Conservation (phyloP, 345 rosid genomes). For the Eutrema heterophyllum region DNA sequence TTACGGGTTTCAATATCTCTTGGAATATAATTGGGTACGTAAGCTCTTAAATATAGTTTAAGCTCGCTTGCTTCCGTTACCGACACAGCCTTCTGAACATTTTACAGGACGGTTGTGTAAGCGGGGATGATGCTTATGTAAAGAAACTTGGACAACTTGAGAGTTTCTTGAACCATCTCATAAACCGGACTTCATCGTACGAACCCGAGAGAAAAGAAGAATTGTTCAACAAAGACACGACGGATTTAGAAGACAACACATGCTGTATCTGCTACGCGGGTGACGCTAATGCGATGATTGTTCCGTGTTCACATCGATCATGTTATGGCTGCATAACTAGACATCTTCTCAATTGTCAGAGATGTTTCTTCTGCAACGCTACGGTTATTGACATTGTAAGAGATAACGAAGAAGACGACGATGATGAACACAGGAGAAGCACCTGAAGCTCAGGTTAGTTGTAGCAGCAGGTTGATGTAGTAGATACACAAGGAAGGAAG, state of each 20-base stretch:
- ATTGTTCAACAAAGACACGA: constrained; percentile 27
- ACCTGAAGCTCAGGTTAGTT: constrained; percentile 9
- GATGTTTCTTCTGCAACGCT: constrained; percentile 96
- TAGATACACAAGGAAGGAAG: not conserved
- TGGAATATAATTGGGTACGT: constrained; percentile 81
- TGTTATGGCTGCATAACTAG: constrained; percentile 95
- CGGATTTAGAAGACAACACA: constrained; percentile 47
- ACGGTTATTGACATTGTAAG: constrained; percentile 56
- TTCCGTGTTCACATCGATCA: constrained; percentile 79
- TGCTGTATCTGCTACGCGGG: constrained; percentile 86
- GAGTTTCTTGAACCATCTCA: constrained; percentile 55
- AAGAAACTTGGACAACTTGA: constrained; percentile 58
- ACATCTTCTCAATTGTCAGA: constrained; percentile 80
- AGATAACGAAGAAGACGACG: constrained; percentile 3
- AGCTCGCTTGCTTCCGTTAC: not conserved
- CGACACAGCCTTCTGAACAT: not conserved
- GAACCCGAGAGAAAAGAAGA: constrained; percentile 39
- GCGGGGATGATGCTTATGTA: constrained; percentile 47
- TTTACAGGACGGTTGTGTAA: constrained; percentile 57
- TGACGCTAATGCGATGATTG: constrained; percentile 61
- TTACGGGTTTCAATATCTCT: constrained; percentile 73
- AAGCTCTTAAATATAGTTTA: constrained; percentile 25
- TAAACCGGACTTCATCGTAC: constrained; percentile 34
- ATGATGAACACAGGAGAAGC: constrained; percentile 16
- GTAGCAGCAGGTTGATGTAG: constrained; percentile 12